Evolutionary conservation across 768 basidiomycete species (phyloP).

Genomic region (Cystobasidium ongulense): DNA sequence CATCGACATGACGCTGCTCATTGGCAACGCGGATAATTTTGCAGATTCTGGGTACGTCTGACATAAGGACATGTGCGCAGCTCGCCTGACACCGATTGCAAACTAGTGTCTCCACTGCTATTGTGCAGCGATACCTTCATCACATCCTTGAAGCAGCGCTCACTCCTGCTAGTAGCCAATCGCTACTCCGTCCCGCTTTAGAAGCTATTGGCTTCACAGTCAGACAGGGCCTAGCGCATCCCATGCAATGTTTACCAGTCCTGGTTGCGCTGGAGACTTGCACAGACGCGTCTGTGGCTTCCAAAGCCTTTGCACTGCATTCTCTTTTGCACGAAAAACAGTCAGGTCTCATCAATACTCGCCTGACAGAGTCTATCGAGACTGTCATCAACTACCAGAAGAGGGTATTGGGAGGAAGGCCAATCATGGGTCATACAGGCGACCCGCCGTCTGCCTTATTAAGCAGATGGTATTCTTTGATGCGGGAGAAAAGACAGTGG

Average conservation of each 20-base stretch:
- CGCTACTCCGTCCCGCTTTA: conserved; percentile 52
- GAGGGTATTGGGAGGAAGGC: background rate
- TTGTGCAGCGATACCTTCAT: conserved; percentile 82
- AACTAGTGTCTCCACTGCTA: conserved; percentile 77
- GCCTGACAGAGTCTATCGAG: conserved; percentile 70
- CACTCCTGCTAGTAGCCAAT: conserved; percentile 48
- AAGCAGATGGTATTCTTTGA: conserved; percentile 80
- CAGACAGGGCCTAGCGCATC: conserved; percentile 90
- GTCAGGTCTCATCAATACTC: conserved; percentile 74
- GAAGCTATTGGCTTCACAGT: conserved; percentile 88
- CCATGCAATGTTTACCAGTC: conserved; percentile 86
- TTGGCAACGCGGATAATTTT: conserved; percentile 90
- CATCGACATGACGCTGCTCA: conserved; percentile 84
- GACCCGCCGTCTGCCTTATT: conserved; percentile 65
- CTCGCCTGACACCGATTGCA: background rate
- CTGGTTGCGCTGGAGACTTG: conserved; percentile 84
- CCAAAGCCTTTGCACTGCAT: conserved; percentile 72
- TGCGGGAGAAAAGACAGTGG: conserved; percentile 78
- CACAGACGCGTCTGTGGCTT: conserved; percentile 56
- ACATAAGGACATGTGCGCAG: background rate
- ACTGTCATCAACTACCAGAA: conserved; percentile 74
- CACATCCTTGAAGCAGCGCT: conserved; percentile 74
- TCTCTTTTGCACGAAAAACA: conserved; percentile 78
- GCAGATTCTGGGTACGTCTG: conserved; percentile 79
- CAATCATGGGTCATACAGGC: conserved; percentile 56